Evolutionary conservation across 2,329 filamentous ascomycete species (phyloP).

Genomic region (Pseudopyricularia cyperi): DNA sequence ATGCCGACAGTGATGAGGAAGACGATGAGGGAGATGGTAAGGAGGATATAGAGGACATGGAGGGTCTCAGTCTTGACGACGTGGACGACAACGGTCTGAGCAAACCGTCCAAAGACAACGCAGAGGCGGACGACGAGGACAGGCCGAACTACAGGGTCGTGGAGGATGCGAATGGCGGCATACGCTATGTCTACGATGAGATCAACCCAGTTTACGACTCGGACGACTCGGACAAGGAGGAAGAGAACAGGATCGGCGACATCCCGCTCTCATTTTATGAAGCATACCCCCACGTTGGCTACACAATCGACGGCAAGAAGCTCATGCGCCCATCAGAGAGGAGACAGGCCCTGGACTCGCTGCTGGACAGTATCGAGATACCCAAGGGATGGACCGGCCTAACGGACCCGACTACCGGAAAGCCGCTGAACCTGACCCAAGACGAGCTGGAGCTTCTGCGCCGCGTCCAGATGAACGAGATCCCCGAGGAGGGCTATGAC

Average conservation of each 20-base stretch:
- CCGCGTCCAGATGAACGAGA: slow-evolving; percentile 78
- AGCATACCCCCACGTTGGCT: slow-evolving; percentile 94
- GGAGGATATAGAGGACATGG: slow-evolving; percentile 5
- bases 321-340: slow-evolving; percentile 93
- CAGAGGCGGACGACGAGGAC: slow-evolving; percentile 24
- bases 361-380: slow-evolving; percentile 91
- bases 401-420: slow-evolving; percentile 86
- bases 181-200: slow-evolving; percentile 84
- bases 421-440: slow-evolving; percentile 73
- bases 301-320: slow-evolving; percentile 97
- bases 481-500: slow-evolving; percentile 79
- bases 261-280: slow-evolving; percentile 95
- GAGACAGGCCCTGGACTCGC: slow-evolving; percentile 70
- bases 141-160: slow-evolving; percentile 41
- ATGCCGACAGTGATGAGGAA: slow-evolving; percentile 20
- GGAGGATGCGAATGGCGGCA: slow-evolving; percentile 79
- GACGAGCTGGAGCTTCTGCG: slow-evolving; percentile 83
- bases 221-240: slow-evolving; percentile 78
- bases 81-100: not conserved
- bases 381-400: slow-evolving; percentile 96
- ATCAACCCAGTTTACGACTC: slow-evolving; percentile 93
- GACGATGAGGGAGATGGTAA: slow-evolving; percentile 21
- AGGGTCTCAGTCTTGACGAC: not conserved
- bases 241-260: slow-evolving; percentile 83
- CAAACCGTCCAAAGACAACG: not conserved